These are phyloP conservation scores for Scortechinia acanthostroma DNA, from an alignment of 2,329 filamentous ascomycete species.

Conservation along the genomic window DNA sequence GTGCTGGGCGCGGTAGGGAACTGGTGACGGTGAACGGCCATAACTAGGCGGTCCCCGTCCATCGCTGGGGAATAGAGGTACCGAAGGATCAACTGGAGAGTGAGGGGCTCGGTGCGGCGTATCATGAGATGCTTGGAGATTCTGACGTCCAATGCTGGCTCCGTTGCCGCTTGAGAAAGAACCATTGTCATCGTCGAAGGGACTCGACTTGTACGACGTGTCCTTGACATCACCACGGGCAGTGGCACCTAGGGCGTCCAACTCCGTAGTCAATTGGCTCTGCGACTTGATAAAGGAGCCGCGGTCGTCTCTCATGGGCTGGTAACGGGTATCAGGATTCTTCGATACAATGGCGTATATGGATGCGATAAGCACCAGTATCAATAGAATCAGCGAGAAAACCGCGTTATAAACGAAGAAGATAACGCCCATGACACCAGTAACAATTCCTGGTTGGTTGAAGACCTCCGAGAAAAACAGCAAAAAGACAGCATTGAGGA, in stretches of 20 bases:
- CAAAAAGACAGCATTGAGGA: slow-evolving; percentile 63
- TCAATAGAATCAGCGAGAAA: slow-evolving; percentile 58
- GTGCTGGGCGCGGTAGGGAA: slow-evolving; percentile 13
- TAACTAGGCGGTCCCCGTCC: slow-evolving; percentile 10
- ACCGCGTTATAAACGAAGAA: slow-evolving; percentile 69
- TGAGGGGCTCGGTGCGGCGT: slow-evolving; percentile 14
- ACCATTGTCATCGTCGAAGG: slow-evolving; percentile 59
- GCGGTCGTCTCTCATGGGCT: slow-evolving; percentile 71
- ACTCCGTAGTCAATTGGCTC: slow-evolving; percentile 57
- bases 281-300: slow-evolving; percentile 74
- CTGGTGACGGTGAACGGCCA: slow-evolving; percentile 12
- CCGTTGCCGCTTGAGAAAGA: slow-evolving; percentile 32
- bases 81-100: slow-evolving; percentile 20
- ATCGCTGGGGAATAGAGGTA: slow-evolving; percentile 18
- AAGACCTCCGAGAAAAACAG: slow-evolving; percentile 66
- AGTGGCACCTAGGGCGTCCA: slow-evolving; percentile 66
- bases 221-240: slow-evolving; percentile 58
- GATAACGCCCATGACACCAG: slow-evolving; percentile 66
- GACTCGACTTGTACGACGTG: slow-evolving; percentile 39
- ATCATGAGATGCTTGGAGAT: slow-evolving; percentile 3
- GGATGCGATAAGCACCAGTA: slow-evolving; percentile 63
- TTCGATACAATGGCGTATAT: slow-evolving; percentile 64
- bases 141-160: background rate
- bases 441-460: slow-evolving; percentile 60
- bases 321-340: slow-evolving; percentile 70